Percentiles rank a stretch among this genome's conserved stretches.
These are phyloP conservation scores for Mycocentrospora acerina DNA, from an alignment of 2,329 filamentous ascomycete species.

Conservation along the genomic window DNA sequence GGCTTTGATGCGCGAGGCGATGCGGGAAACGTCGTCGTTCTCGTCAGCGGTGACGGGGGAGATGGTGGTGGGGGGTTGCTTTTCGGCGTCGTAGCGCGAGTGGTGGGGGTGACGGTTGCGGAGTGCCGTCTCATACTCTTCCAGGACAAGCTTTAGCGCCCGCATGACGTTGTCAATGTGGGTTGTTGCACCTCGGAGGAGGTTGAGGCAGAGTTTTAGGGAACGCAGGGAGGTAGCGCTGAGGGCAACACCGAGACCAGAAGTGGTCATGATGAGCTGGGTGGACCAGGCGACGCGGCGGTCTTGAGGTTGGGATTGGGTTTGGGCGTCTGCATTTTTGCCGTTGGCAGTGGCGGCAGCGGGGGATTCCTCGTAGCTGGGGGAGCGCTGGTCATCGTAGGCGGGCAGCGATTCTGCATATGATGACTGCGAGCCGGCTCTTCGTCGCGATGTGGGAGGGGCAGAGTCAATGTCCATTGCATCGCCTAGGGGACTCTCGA, in stretches of 20 bases:
- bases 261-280: conserved; percentile 84
- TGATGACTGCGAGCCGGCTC: conserved; percentile 64
- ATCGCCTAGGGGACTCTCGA: conserved; percentile 39
- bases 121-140: conserved; percentile 70
- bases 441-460: conserved; percentile 26
- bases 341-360: conserved; percentile 17
- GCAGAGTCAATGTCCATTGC: conserved; percentile 54
- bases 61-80: conserved; percentile 13
- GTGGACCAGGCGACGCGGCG: conserved; percentile 68
- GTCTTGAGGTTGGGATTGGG: conserved; percentile 29
- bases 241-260: conserved; percentile 86
- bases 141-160: conserved; percentile 72
- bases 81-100: conserved; percentile 9
- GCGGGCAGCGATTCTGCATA: conserved; percentile 76
- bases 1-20: conserved; percentile 76
- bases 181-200: conserved; percentile 78
- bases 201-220: conserved; percentile 79
- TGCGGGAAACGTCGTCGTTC: conserved; percentile 55
- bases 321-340: conserved; percentile 23
- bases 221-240: conserved; percentile 83
- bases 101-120: conserved; percentile 30
- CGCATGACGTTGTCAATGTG: conserved; percentile 76
- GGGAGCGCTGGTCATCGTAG: conserved; percentile 77
- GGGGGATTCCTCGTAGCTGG: conserved; percentile 68
- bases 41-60: conserved; percentile 23